phyloP scores from a whole-genome alignment of 495 filamentous ascomycete species.

The Gamarada debralockiae region DNA sequence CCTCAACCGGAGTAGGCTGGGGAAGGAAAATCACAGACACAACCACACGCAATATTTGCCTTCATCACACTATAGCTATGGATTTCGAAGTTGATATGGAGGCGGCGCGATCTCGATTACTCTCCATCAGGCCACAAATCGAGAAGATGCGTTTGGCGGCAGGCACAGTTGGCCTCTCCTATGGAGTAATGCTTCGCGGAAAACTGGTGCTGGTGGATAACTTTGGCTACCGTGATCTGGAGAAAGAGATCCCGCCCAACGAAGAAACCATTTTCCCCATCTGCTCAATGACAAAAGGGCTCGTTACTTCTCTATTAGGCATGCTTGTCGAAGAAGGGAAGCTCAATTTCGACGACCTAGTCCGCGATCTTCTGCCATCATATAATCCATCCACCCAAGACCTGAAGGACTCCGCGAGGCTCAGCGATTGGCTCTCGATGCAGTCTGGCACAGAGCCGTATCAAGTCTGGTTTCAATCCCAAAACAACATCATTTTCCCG shows the following conservation, averaged over 20 bases:
- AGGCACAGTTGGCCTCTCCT: not conserved
- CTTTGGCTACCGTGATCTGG: slow-evolving; percentile 25
- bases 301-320: slow-evolving; percentile 11
- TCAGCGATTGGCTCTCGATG: slow-evolving; percentile 14
- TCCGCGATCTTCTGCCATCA: slow-evolving; percentile 4
- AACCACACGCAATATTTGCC: no score
- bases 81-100: no score
- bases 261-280: slow-evolving; percentile 15
- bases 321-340: slow-evolving; percentile 14
- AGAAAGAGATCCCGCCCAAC: not conserved
- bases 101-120: no score
- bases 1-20: no score
- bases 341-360: slow-evolving; percentile 13
- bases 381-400: not conserved
- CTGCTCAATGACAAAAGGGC: slow-evolving; percentile 13
- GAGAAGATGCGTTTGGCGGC: not conserved
- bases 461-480: not conserved
- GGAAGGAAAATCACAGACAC: no score
- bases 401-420: slow-evolving; percentile 1
- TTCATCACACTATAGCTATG: no score
- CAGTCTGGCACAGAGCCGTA: slow-evolving; percentile 14
- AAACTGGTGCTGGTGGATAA: slow-evolving; percentile 5
- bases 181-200: slow-evolving; percentile 1
- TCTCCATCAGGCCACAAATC: not conserved
- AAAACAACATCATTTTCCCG: slow-evolving; percentile 2